These are phyloP conservation scores for Scutellaria minor DNA, from an alignment of 257 asterid species.

Conservation along the genomic window DNA sequence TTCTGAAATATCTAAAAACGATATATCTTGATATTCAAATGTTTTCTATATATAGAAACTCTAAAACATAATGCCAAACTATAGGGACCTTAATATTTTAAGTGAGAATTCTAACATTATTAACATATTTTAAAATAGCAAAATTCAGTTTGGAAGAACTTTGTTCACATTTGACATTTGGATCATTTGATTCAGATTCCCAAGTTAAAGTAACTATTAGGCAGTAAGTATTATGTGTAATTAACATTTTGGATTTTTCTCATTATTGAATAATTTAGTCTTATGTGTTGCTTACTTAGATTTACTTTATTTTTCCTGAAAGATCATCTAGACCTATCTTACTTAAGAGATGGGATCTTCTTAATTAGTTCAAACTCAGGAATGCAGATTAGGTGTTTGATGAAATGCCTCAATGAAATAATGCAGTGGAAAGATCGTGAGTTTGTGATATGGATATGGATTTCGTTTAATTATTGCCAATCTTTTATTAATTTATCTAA, in stretches of 20 bases:
- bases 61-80: neutral
- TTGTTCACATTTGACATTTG: neutral
- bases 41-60: neutral
- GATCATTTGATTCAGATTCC: neutral
- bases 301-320: neutral
- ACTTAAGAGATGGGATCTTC: no score
- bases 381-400: neutral
- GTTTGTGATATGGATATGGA: constrained; percentile 7
- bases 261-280: neutral
- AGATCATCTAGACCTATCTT: no score
- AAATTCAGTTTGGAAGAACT: neutral
- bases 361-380: no score
- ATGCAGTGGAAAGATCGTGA: no score
- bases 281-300: neutral
- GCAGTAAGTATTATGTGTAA: no score
- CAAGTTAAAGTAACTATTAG: neutral
- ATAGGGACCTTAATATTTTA: neutral
- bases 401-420: no score
- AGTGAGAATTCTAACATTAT: neutral
- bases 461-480: constrained; percentile 29
- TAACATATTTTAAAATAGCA: neutral
- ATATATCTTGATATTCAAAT: neutral
- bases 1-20: neutral
- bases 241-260: neutral
- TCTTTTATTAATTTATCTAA: constrained; percentile 21